These are phyloP conservation scores for Aspergillus avenaceus DNA, from an alignment of 495 filamentous ascomycete species.

Conservation along the genomic window DNA sequence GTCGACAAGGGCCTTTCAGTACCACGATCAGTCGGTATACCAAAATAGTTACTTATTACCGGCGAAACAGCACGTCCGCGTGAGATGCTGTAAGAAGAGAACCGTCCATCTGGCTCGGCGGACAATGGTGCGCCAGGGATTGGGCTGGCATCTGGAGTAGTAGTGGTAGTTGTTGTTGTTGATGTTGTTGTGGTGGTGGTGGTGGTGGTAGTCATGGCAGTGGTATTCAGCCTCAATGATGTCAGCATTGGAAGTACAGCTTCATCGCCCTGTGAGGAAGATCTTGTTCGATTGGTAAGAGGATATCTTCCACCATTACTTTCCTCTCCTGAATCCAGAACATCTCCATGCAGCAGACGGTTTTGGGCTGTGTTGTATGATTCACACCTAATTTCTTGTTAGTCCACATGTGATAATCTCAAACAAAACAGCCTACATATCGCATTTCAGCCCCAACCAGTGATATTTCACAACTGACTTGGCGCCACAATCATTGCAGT, in stretches of 20 bases:
- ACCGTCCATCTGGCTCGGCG: constrained; percentile 21
- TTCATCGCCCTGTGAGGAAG: constrained; percentile 27
- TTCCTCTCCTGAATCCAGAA: constrained; percentile 22
- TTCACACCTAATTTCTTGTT: constrained; percentile 49
- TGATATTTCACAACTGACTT: constrained; percentile 85
- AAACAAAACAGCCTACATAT: constrained; percentile 46
- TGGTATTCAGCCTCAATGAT: constrained; percentile 27
- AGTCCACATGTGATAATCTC: constrained; percentile 6
- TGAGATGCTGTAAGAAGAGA: constrained; percentile 37
- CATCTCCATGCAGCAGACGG: constrained; percentile 49
- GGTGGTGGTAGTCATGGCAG: too few species aligned
- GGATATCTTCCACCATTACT: constrained; percentile 11
- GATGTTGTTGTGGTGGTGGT: too few species aligned
- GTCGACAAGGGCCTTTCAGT: constrained; percentile 28
- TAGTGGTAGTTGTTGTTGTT: too few species aligned
- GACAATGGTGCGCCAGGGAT: constrained; percentile 21
- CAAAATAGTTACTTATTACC: constrained; percentile 43
- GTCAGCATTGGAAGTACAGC: constrained; percentile 19
- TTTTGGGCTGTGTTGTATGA: constrained; percentile 83
- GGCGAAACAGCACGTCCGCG: constrained; percentile 36
- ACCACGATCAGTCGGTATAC: constrained; percentile 35
- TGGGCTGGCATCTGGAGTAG: constrained; percentile 25
- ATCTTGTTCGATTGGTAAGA: constrained; percentile 20
- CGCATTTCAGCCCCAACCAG: constrained; percentile 91
- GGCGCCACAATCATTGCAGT: constrained; percentile 91